Percentiles rank a stretch among this genome's conserved stretches.
phyloP scores from a whole-genome alignment of 345 rosid species.

The Syzygium jambos region DNA sequence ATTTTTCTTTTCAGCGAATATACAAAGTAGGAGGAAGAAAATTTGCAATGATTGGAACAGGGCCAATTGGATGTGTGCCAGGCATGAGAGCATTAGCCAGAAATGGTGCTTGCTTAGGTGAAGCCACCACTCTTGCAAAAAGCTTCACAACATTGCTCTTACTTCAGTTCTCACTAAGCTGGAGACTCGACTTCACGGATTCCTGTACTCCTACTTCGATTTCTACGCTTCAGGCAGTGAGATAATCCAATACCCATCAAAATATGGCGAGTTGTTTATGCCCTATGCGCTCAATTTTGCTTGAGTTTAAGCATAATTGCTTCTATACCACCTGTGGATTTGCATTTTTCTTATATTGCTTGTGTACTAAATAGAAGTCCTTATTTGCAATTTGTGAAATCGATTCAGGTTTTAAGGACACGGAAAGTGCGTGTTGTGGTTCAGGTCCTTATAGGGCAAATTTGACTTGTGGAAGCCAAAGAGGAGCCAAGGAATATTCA shows the following conservation, averaged over 20 bases:
- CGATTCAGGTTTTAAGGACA: conserved; percentile 10
- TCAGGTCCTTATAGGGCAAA: not conserved
- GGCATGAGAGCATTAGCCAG: not conserved
- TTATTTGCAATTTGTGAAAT: not conserved
- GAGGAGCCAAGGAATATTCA: not conserved
- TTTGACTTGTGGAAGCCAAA: not conserved
- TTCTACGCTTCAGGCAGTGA: conserved; percentile 4
- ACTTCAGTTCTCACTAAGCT: conserved; percentile 2
- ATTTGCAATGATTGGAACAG: not conserved
- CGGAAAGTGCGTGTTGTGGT: conserved; percentile 4
- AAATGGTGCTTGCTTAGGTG: not conserved
- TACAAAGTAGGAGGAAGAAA: not conserved
- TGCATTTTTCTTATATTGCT: not conserved
- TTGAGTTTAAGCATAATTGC: not conserved
- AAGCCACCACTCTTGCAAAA: not conserved
- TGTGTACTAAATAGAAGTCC: not conserved
- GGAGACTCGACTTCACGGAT: conserved; percentile 9
- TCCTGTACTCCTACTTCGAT: conserved; percentile 18
- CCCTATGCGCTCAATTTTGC: not conserved
- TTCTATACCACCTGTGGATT: not conserved
- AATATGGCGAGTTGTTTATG: conserved; percentile 12
- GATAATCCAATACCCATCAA: conserved; percentile 18
- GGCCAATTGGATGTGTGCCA: not conserved
- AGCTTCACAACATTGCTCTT: conserved; percentile 18
- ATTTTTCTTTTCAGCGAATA: not conserved